phyloP scores from a whole-genome alignment of 2,329 filamentous ascomycete species.

The Triangularia verruculosa region DNA sequence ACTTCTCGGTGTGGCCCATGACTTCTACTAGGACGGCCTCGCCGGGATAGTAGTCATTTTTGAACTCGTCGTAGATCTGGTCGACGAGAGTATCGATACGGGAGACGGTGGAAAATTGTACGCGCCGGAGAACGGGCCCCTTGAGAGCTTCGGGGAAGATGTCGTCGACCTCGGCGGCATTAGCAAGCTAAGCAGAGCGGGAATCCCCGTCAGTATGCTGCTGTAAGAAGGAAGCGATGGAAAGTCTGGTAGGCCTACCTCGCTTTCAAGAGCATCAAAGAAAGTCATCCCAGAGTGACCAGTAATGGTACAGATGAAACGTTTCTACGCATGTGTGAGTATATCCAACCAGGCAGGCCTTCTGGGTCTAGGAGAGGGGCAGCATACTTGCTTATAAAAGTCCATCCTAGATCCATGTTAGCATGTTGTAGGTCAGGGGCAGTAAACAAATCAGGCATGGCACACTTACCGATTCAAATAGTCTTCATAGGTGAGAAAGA shows the following conservation, averaged over 20 bases:
- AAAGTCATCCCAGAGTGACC: conserved; percentile 89
- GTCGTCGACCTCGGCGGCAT: conserved; percentile 84
- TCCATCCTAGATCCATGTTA: conserved; percentile 64
- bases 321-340: conserved; percentile 51
- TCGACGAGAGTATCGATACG: conserved; percentile 80
- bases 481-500: conserved; percentile 84
- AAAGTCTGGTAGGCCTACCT: conserved; percentile 55
- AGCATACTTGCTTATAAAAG: conserved; percentile 81
- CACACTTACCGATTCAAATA: conserved; percentile 73
- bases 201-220: conserved; percentile 31
- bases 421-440: conserved; percentile 15
- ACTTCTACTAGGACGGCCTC: conserved; percentile 76
- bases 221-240: conserved; percentile 11
- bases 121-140: conserved; percentile 81
- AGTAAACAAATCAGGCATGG: background rate
- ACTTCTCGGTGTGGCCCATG: conserved; percentile 59
- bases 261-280: conserved; percentile 87
- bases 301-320: conserved; percentile 94
- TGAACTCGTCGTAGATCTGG: conserved; percentile 73
- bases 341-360: background rate
- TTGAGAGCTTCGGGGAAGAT: conserved; percentile 89
- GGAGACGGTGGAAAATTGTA: conserved; percentile 86
- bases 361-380: background rate
- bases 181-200: conserved; percentile 56
- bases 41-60: conserved; percentile 85